Evolutionary conservation across 352 stramenopile species (phyloP).

Genomic region (Phytophthora multivora): DNA sequence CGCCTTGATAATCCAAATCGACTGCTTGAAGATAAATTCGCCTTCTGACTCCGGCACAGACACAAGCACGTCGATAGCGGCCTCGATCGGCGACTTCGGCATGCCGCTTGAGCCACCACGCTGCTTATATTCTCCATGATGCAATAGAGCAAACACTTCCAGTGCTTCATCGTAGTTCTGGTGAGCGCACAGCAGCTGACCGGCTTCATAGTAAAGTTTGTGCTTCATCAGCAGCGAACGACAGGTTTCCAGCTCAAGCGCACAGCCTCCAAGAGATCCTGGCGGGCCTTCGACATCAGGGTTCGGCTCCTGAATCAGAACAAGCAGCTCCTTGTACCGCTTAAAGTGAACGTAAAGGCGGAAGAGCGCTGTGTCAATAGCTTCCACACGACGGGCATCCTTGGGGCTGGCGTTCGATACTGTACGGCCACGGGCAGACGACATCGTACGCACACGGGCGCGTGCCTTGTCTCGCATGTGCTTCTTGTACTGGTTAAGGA

Average conservation of each 20-base stretch:
- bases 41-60: constrained; percentile 75
- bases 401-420: constrained; percentile 52
- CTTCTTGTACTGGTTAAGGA: constrained; percentile 82
- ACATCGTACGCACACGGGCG: constrained; percentile 42
- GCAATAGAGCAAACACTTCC: constrained; percentile 83
- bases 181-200: constrained; percentile 69
- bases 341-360: constrained; percentile 82
- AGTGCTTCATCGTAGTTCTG: constrained; percentile 73
- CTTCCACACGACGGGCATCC: constrained; percentile 76
- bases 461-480: constrained; percentile 77
- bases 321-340: constrained; percentile 78
- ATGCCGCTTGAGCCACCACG: constrained; percentile 57
- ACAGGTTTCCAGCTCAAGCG: constrained; percentile 71
- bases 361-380: constrained; percentile 86
- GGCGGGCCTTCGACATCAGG: constrained; percentile 46
- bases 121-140: constrained; percentile 86
- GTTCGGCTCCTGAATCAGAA: constrained; percentile 76
- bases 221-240: constrained; percentile 70
- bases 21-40: constrained; percentile 88
- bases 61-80: constrained; percentile 89
- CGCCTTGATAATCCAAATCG: constrained; percentile 85
- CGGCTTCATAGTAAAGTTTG: constrained; percentile 84
- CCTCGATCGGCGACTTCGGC: constrained; percentile 88
- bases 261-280: constrained; percentile 47
- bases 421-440: constrained; percentile 41